These are phyloP conservation scores for Rhizopogon sp. DNA, from an alignment of 768 basidiomycete genomes.

Conservation along the genomic window DNA sequence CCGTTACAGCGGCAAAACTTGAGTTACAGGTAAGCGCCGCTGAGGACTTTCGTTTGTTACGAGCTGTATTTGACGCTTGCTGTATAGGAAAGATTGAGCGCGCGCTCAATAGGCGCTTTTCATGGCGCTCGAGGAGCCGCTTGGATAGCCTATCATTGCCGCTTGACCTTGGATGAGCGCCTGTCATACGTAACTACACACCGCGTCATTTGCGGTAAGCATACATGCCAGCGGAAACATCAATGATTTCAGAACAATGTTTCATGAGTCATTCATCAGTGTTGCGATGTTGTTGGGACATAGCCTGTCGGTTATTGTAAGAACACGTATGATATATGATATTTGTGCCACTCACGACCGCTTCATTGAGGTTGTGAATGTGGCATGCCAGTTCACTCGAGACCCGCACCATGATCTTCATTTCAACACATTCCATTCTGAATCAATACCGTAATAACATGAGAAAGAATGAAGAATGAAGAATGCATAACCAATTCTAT, in stretches of 20 bases:
- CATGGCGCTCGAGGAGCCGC: too few species aligned
- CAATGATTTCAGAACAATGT: neutral
- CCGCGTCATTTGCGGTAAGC: too few species aligned
- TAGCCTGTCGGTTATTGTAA: neutral
- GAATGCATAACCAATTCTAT: neutral
- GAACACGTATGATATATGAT: too few species aligned
- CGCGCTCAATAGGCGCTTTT: neutral
- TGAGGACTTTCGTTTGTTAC: neutral
- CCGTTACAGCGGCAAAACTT: constrained; percentile 52
- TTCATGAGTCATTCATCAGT: neutral
- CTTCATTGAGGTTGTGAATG: too few species aligned
- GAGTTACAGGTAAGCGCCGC: neutral
- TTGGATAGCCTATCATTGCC: too few species aligned
- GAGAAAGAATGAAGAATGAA: neutral
- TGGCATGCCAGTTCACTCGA: too few species aligned
- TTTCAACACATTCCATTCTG: neutral
- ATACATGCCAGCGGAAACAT: too few species aligned
- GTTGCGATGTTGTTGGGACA: neutral
- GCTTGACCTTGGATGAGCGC: neutral
- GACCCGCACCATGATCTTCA: too few species aligned
- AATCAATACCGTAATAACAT: neutral
- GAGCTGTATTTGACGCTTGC: neutral
- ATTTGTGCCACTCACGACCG: too few species aligned
- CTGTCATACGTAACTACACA: neutral
- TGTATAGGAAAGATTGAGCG: neutral